Evolutionary conservation across 2,329 filamentous ascomycete species (phyloP).

Genomic region (Myriosclerotinia scirpicola): DNA sequence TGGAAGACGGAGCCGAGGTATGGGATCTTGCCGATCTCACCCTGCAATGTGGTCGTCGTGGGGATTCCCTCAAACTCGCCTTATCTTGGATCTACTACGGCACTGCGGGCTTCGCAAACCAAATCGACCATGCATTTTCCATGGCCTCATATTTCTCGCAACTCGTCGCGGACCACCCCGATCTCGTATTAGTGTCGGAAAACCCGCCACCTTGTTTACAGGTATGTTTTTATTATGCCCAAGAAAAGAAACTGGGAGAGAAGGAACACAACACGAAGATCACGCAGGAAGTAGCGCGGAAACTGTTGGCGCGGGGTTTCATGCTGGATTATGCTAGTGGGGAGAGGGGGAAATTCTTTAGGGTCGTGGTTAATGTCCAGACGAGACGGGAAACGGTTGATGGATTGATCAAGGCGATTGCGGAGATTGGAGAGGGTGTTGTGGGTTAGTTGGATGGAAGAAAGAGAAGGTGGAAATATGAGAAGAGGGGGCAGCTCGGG

Average conservation of each 20-base stretch:
- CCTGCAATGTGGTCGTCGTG: constrained; percentile 85
- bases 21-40: constrained; percentile 93
- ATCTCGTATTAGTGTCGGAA: constrained; percentile 71
- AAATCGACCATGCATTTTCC: constrained; percentile 72
- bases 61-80: constrained; percentile 83
- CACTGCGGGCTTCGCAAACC: constrained; percentile 64
- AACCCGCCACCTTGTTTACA: constrained; percentile 86
- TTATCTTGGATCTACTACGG: constrained; percentile 91
- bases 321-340: constrained; percentile 61
- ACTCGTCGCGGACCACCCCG: constrained; percentile 52
- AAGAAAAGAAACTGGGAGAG: constrained; percentile 48
- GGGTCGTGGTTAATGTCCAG: constrained; percentile 65
- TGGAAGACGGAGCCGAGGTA: constrained; percentile 52
- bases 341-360: constrained; percentile 63
- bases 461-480: neutral
- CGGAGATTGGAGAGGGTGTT: constrained; percentile 37
- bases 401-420: constrained; percentile 60
- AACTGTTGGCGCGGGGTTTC: constrained; percentile 59
- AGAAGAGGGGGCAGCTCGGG: too few species aligned
- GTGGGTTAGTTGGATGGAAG: neutral
- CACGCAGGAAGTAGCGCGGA: constrained; percentile 55
- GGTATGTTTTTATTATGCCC: constrained; percentile 89
- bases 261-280: constrained; percentile 51
- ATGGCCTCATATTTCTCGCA: constrained; percentile 68
- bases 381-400: constrained; percentile 61